Evolutionary conservation across 306 rosid species (phyloP), one percentile per base, ranked within the genome.

Genomic region (Castanea crenata): DNA sequence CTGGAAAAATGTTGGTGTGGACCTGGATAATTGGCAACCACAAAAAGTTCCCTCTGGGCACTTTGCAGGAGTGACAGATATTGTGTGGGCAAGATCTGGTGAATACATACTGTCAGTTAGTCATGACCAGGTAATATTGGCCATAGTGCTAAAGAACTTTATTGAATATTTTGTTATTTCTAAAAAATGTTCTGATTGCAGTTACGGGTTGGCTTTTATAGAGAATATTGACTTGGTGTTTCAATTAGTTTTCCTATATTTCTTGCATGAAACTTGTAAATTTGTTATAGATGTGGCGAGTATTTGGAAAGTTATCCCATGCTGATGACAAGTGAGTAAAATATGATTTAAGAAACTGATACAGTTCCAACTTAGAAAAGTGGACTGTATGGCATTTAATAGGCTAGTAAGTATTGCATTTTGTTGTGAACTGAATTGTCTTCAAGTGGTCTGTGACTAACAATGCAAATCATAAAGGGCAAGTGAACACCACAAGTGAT

Each of bases 31-130:
- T 82, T 95, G 99, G 99, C 88, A 81, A 74, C 93, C 98, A 49
- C 99, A 95, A 78, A 93, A 91, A 77, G 94, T 95, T 81, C 99
- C 99, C 84, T 95, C 99, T 57, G 99, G 99, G 77, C 99, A 95
- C 79, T 95, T 95, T 82, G 92, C 97, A 25, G 85, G 94, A 13
- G 97, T 93, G 63, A 81, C 92, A 35, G 97, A 96, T 81, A 86
- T 96, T 69, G 86, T 91, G 18, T 96, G 98, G 99, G 92, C 88
- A 67, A 89, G 90, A 84, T 88, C 84, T 67, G 93, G 98, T 61
- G 91, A 90, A 74, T 95, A 93, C 80, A 75, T 96, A 76, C 83
- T 93, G 70, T 89, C 99, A 6, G 97, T 89, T 80, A 89, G 99
- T 81, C 97, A 96, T 76, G 99, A 92, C 85, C 99, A 94, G 98